These are phyloP conservation scores for Fusarium sarcochroum DNA, from an alignment of 2,329 filamentous ascomycete species.

Conservation along the genomic window DNA sequence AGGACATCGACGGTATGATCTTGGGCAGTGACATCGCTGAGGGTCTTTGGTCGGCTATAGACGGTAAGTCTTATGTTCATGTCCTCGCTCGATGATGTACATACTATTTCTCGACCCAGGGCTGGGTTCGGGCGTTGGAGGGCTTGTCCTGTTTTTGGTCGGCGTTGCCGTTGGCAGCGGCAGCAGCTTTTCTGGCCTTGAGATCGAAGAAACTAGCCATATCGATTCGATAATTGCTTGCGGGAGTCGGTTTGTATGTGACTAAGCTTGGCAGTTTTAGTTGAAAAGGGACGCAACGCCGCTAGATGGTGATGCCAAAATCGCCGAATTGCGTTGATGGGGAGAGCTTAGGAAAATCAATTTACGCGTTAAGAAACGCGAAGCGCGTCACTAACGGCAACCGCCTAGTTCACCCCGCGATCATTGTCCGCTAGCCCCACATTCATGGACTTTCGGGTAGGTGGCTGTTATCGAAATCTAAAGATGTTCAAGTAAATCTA, in stretches of 20 bases:
- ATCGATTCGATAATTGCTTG: not conserved
- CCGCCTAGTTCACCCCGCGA: slow-evolving; percentile 1
- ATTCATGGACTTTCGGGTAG: slow-evolving; percentile 20
- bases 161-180: slow-evolving; percentile 73
- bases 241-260: not conserved
- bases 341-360: slow-evolving; percentile 45
- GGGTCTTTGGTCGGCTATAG: slow-evolving; percentile 87
- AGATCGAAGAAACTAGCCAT: slow-evolving; percentile 98
- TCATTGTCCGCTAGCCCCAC: not conserved
- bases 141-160: slow-evolving; percentile 76
- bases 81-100: slow-evolving; percentile 43
- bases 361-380: slow-evolving; percentile 50
- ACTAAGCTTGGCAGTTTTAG: not conserved
- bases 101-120: slow-evolving; percentile 99
- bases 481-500: too few relatives aligned
- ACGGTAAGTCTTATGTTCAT: slow-evolving; percentile 14
- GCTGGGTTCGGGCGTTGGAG: slow-evolving; percentile 77
- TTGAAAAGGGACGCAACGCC: not conserved
- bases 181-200: slow-evolving; percentile 87
- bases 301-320: slow-evolving; percentile 10
- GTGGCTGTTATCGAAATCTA: not conserved
- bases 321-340: slow-evolving; percentile 18
- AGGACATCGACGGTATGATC: slow-evolving; percentile 96
- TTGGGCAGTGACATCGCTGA: slow-evolving; percentile 96
- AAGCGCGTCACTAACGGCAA: slow-evolving; percentile 35